Evolutionary conservation across 1,284 basidiomycete species (phyloP), one percentile per base, ranked within the genome.

Genomic region (Golubevia pallescens): DNA sequence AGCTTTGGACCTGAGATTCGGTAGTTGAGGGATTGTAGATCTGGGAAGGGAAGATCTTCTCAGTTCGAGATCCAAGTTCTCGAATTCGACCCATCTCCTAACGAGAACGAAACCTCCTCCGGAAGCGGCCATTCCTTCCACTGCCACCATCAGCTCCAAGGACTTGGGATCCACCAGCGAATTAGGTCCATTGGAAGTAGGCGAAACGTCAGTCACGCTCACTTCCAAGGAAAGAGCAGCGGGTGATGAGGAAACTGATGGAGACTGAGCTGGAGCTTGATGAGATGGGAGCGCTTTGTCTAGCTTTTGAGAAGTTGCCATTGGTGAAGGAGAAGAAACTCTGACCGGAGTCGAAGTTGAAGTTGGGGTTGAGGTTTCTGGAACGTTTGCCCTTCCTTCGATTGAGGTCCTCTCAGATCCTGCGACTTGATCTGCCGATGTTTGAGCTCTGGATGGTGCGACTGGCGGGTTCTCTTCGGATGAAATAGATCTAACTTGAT

Each of bases 111-210:
- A 82, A 48, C 81, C 81, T 42, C 77, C 77, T 14, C 60, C 65
- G 1, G 63, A n/a, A 8, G 58, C 67, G 4, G 66, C 23, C 2
- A 62, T 57, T 4, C 69, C 71, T 58, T 84, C 81, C 51, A 84
- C 73, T 21, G 77, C 77, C 57, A 82, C 73, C 70, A 84, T 80
- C 48, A 82, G 67, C 48, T 84, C 80, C 28, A 78, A 64, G 0
- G 65, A 74, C 20, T 71, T 71, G 10, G 68, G 42, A 52, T 81
- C 78, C 2, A 84, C 67, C 10, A 32, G 55, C 21, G 69, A n/a
- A 24, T 63, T 68, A 13, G 54, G 55, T 20, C 63, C 69, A 54
- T 76, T 77, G 8, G 75, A 76, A 34, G 77, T 72, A 20, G 71
- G 57, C 32, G 77, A 78, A 57, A 82, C 77, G 61, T 84, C 81